Percentiles rank a stretch among this genome's conserved stretches.
These are phyloP conservation scores for Candida krabiensis DNA, from an alignment of 805 yeast genomes.

Conservation along the genomic window DNA sequence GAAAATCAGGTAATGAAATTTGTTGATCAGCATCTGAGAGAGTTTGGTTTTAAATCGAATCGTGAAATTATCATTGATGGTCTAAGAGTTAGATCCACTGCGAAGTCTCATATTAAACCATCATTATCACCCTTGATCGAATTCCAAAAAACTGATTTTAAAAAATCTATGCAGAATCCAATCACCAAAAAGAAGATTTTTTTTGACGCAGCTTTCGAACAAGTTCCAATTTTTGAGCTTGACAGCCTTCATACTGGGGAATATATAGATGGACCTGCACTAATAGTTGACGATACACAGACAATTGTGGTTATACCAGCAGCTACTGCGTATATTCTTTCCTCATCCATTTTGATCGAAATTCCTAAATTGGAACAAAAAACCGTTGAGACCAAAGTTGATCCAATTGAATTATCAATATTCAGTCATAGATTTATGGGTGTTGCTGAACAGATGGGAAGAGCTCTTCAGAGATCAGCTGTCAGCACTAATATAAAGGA, in stretches of 20 bases:
- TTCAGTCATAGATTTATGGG: conserved; percentile 51
- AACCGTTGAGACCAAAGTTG: conserved; percentile 43
- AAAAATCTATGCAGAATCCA: conserved; percentile 38
- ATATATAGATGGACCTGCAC: conserved; percentile 47
- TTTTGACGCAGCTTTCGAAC: conserved; percentile 41
- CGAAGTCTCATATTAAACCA: conserved; percentile 45
- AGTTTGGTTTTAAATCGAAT: conserved; percentile 68
- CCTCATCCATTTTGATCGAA: conserved; percentile 34
- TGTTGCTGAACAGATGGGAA: conserved; percentile 50
- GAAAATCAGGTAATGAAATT: conserved; percentile 43
- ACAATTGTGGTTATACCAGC: conserved; percentile 37
- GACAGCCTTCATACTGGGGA: conserved; percentile 53
- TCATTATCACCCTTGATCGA: conserved; percentile 5
- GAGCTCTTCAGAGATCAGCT: conserved; percentile 44
- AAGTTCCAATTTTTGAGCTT: conserved; percentile 55
- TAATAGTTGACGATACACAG: conserved; percentile 37
- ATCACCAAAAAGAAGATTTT: conserved; percentile 44
- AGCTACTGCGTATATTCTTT: conserved; percentile 32
- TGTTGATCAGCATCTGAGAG: conserved; percentile 57
- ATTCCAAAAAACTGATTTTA: conserved; percentile 18
- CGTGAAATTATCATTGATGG: conserved; percentile 66
- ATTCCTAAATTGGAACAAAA: conserved; percentile 21
- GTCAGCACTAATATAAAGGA: conserved; percentile 48
- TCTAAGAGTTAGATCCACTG: conserved; percentile 68
- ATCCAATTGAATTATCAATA: conserved; percentile 44